Evolutionary conservation across 2,329 filamentous ascomycete species (phyloP).

Genomic region (Tolypocladium endophyticum): DNA sequence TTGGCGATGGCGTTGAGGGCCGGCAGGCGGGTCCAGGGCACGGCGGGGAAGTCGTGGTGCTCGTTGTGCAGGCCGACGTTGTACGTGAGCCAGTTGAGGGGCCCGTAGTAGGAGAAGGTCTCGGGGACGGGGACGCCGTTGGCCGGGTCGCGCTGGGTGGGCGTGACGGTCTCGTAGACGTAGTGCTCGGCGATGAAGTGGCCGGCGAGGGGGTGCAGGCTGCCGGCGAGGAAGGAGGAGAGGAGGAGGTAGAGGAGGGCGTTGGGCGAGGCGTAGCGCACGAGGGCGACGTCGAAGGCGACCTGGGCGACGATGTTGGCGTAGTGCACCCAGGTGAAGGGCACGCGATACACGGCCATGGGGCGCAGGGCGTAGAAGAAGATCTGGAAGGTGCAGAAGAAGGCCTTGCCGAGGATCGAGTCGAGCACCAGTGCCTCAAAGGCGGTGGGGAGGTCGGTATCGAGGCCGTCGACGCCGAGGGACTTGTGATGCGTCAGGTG

Average conservation of each 20-base stretch:
- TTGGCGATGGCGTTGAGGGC: constrained; percentile 67
- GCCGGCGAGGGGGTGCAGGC: constrained; percentile 84
- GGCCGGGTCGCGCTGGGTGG: constrained; percentile 42
- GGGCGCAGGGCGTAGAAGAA: constrained; percentile 96
- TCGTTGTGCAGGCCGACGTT: constrained; percentile 98
- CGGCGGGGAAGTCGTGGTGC: constrained; percentile 95
- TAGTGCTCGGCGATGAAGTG: constrained; percentile 99
- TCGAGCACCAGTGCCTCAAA: constrained; percentile 89
- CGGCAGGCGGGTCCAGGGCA: constrained; percentile 85
- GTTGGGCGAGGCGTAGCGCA: constrained; percentile 48
- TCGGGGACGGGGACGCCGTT: constrained; percentile 67
- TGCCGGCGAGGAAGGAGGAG: constrained; percentile 87
- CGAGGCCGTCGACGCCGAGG: constrained; percentile 87
- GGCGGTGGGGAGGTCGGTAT: constrained; percentile 89
- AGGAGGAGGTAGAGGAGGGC: constrained; percentile 75
- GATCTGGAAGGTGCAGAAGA: constrained; percentile 99
- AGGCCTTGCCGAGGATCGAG: constrained; percentile 90
- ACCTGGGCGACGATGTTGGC: constrained; percentile 73
- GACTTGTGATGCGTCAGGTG: constrained; percentile 99
- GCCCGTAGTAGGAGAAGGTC: constrained; percentile 94
- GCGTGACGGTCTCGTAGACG: constrained; percentile 58
- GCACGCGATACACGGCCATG: constrained; percentile 85
- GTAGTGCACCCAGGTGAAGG: constrained; percentile 74
- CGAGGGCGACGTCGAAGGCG: constrained; percentile 62
- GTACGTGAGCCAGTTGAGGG: constrained; percentile 85